phyloP scores from a whole-genome alignment of 129 eudicot species.

The Arctium minus region DNA sequence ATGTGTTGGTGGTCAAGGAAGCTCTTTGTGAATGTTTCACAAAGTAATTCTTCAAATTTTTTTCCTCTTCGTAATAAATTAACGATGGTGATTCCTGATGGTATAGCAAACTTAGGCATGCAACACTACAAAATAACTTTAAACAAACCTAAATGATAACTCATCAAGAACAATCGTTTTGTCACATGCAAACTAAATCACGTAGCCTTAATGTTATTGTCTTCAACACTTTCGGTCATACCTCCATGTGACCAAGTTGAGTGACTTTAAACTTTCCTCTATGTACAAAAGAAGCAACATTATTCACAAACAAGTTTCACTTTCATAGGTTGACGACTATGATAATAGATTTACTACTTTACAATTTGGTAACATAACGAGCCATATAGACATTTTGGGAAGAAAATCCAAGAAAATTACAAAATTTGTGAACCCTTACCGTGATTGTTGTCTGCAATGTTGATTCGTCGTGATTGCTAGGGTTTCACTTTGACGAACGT shows the following conservation, averaged over 20 bases:
- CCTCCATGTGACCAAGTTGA: not conserved
- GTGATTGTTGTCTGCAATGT: too few relatives aligned
- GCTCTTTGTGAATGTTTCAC: constrained; percentile 4
- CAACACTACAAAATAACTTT: not conserved
- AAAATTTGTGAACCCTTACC: too few relatives aligned
- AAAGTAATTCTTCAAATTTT: not conserved
- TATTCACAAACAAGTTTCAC: too few relatives aligned
- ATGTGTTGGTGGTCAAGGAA: not conserved
- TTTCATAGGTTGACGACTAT: too few relatives aligned
- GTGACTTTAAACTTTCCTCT: too few relatives aligned
- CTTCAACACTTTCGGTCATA: not conserved
- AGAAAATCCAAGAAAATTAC: too few relatives aligned
- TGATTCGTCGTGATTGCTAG: too few relatives aligned
- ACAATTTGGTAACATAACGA: too few relatives aligned
- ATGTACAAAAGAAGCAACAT: too few relatives aligned
- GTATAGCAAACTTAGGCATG: not conserved
- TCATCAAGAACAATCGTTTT: not conserved
- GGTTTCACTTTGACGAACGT: too few relatives aligned
- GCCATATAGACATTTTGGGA: too few relatives aligned
- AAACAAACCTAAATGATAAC: not conserved
- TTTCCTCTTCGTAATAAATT: not conserved
- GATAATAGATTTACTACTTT: too few relatives aligned
- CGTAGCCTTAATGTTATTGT: not conserved
- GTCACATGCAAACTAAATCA: not conserved
- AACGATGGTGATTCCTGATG: not conserved